These are phyloP conservation scores for Rhododendron simsii DNA, from an alignment of 148 eudicot genomes.

Conservation along the genomic window DNA sequence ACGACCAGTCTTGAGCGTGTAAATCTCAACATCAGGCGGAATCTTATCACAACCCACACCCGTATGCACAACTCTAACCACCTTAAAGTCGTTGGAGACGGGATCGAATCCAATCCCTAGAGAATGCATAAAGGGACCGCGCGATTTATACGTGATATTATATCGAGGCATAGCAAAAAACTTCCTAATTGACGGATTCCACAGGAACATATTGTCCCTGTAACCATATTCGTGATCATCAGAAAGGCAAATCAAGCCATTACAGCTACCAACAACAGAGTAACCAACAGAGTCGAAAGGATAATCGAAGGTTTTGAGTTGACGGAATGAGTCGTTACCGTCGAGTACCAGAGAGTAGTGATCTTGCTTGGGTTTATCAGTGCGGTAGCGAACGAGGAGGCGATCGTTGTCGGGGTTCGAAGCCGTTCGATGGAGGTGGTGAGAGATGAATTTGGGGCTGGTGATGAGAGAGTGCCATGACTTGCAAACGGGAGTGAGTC, in stretches of 20 bases:
- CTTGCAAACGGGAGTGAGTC: background rate
- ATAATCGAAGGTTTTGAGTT: background rate
- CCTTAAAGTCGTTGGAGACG: background rate
- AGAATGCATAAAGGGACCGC: background rate
- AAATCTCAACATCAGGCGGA: background rate
- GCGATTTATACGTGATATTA: background rate
- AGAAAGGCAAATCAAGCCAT: background rate
- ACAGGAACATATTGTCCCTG: background rate
- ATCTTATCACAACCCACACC: background rate
- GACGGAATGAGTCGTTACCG: background rate
- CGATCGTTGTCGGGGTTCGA: background rate
- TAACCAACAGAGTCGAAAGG: background rate
- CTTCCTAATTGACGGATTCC: background rate
- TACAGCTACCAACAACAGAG: background rate
- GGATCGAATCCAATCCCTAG: background rate
- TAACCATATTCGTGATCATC: background rate
- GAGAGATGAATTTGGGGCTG: background rate
- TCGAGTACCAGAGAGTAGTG: background rate
- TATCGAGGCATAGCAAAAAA: background rate
- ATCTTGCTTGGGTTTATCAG: background rate
- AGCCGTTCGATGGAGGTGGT: background rate
- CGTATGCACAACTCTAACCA: background rate
- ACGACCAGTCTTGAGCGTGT: background rate
- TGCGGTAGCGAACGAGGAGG: background rate
- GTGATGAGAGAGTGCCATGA: background rate